Evolutionary conservation across 345 rosid genomes (phyloP), one percentile per base, ranked within the genome.

Genomic region (Hibiscus syriacus): DNA sequence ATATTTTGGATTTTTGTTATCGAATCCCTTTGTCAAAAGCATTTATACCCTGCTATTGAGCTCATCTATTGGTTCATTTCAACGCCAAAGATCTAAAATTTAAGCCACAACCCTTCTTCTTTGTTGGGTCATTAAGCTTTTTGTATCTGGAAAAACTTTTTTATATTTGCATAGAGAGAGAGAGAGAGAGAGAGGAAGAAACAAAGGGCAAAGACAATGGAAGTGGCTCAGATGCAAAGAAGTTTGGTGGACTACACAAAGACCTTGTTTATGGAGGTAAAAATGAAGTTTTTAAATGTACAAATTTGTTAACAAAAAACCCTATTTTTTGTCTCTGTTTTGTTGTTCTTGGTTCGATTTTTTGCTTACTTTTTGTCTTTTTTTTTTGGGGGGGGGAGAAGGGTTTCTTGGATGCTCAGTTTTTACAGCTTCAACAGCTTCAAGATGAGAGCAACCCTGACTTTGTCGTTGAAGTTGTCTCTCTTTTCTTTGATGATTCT

Each of bases 361-460:
- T 52, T 64, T 68, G 48, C 41, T 43, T 62, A 6, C 60, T 57
- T 64, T 52, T 60, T 63, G 7, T 29, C 30, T 17, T 54, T 56
- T 67, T 34, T 45, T 60, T 49, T 32, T 58, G 71, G 43, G 72
- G 70, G 76, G 80, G 71, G 43, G 72, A 71, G 76, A 82, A 93
- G 97, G 95, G 96, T 19, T 66, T 87, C 80, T 71, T 94, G 87
- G 99, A 91, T 71, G 66, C 80, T 63, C 99, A 94, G 85, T 90
- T 85, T 70, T 68, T 80, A 61, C 96, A 89, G 83, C 90, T 94
- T 61, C 97, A 87, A 77, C 88, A 89, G 68, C 83, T 94, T 70
- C 96, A 86, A 82, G 99, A 94, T 80, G 99, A 94, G 78, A 87
- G 87, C 86, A 91, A 86, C 82, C 97, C 99, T 59, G 91, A 87